Conservation (phyloP, 257 asterid species). For the Rehmannia glutinosa region DNA sequence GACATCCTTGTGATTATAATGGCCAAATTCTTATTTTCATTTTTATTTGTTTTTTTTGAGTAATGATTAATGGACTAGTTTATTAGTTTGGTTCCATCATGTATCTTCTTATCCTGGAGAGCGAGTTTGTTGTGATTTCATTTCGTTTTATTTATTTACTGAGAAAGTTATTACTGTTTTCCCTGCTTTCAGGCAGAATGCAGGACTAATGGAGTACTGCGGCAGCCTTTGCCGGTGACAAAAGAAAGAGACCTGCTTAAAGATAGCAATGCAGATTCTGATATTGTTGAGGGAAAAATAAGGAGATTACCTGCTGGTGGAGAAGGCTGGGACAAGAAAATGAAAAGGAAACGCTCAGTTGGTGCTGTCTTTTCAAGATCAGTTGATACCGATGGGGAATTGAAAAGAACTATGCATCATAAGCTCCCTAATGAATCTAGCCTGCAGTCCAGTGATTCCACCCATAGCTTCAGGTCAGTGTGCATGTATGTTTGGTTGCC, state of each 20-base stretch:
- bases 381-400: constrained; percentile 62
- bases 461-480: constrained; percentile 58
- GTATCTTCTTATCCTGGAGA: neutral
- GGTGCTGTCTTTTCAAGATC: constrained; percentile 69
- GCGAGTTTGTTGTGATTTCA: neutral
- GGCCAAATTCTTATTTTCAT: no score
- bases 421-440: constrained; percentile 61
- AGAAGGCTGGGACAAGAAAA: constrained; percentile 93
- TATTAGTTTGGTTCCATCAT: no score
- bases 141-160: constrained; percentile 10
- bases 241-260: constrained; percentile 66
- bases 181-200: constrained; percentile 57
- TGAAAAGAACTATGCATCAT: constrained; percentile 57
- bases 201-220: constrained; percentile 54
- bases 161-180: constrained; percentile 3
- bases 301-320: constrained; percentile 85
- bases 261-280: constrained; percentile 52
- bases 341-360: constrained; percentile 90
- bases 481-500: no score
- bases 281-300: constrained; percentile 66
- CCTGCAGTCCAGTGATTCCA: constrained; percentile 60
- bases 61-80: no score
- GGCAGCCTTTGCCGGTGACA: constrained; percentile 51
- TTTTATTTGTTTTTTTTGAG: no score
- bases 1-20: neutral